Evolutionary conservation across 495 filamentous ascomycete species (phyloP), one percentile per base, ranked within the genome.

Genomic region (Penicillium psychrofluorescens): DNA sequence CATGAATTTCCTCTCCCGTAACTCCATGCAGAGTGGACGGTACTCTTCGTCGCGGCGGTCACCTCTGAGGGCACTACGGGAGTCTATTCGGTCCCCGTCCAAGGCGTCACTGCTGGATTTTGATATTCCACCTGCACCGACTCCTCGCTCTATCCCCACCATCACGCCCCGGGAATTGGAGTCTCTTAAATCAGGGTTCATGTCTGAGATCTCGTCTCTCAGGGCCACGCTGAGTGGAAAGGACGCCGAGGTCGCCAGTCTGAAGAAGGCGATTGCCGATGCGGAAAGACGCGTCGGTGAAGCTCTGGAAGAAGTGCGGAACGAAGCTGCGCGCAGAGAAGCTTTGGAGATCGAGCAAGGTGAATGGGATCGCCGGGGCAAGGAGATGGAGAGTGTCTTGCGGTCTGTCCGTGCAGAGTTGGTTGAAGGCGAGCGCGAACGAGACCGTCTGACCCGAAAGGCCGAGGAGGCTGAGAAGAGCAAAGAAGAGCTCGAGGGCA

Each of bases 81-180:
- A 70, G 16, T 57, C 65, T n/a, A 59, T 57, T 36, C 54, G 61
- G 7, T 62, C 64, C 6, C 69, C 70, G 4, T 45, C 58, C 7
- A 72, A 70, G 41, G 49, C 60, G 11, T 69, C 64, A 49, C 75
- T 97, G 8, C 77, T 98, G 32, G 92, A 98, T 59, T 95, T 96
- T 57, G 90, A 96, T 50, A 84, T 96, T 11, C 88, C 89, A 8
- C 86, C 88, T 3, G 77, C 83, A 9, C 89, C 90, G 4, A 97
- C 92, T 1, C 92, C 92, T 12, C 84, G 91, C 43, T 94, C 86
- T 35, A 80, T 97, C 35, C 92, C 92, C 1, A 85, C 83, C 11
- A 82, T 97, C 49, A 95, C 94, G 3, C 85, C 90, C 1, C 83
- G 92, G 27, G 92, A 98, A 64, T 72, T 97, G 1, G 92, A 98